Conservation (phyloP, 2,329 filamentous ascomycete species). For the Fusarium continuum region DNA sequence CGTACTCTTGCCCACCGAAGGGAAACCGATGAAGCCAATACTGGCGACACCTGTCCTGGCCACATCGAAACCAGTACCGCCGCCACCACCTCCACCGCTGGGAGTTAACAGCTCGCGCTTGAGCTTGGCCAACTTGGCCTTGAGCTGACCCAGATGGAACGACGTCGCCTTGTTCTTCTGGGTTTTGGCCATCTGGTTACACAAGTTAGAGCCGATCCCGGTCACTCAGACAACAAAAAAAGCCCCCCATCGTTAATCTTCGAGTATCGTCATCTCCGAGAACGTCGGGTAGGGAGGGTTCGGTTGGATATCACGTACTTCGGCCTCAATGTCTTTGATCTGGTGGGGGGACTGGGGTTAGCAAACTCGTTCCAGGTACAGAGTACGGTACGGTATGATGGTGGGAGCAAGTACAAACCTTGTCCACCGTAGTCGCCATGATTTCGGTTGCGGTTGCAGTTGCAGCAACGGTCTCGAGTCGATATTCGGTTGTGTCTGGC, state of each 20-base stretch:
- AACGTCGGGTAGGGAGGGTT: slow-evolving; percentile 17
- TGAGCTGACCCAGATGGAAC: slow-evolving; percentile 93
- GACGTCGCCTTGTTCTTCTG: slow-evolving; percentile 98
- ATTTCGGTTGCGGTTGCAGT: slow-evolving; percentile 51
- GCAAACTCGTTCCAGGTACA: slow-evolving; percentile 39
- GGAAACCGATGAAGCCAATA: slow-evolving; percentile 97
- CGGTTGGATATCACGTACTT: slow-evolving; percentile 66
- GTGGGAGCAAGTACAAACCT: slow-evolving; percentile 64
- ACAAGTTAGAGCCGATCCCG: slow-evolving; percentile 28
- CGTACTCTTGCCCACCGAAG: slow-evolving; percentile 97
- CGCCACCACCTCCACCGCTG: slow-evolving; percentile 80
- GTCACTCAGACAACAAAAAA: background rate
- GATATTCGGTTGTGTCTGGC: slow-evolving; percentile 19
- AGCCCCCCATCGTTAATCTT: slow-evolving; percentile 1
- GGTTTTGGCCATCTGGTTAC: slow-evolving; percentile 84
- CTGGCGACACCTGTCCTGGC: slow-evolving; percentile 96
- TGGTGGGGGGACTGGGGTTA: slow-evolving; percentile 54
- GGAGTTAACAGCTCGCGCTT: slow-evolving; percentile 96
- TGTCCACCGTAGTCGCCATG: slow-evolving; percentile 98
- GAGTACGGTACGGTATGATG: background rate
- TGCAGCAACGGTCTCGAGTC: slow-evolving; percentile 19
- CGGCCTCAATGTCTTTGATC: slow-evolving; percentile 97
- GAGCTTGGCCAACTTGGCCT: slow-evolving; percentile 97
- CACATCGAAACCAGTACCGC: slow-evolving; percentile 88
- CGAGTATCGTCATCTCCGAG: slow-evolving; percentile 12